phyloP scores from a whole-genome alignment of 371 early-diverging fungal genomes.

The Coemansia sp. region DNA sequence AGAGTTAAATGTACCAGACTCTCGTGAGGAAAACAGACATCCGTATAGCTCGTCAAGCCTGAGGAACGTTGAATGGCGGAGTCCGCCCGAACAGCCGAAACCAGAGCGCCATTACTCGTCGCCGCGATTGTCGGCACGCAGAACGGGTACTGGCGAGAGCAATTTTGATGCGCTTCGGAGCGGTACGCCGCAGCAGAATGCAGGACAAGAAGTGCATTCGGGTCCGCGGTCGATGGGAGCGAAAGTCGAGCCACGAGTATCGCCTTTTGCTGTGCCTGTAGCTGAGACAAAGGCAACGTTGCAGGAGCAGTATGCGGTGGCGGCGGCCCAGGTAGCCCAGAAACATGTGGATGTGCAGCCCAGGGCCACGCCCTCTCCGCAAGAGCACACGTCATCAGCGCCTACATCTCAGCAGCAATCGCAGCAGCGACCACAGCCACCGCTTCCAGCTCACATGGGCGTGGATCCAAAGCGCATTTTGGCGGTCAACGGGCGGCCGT shows the following conservation, averaged over 20 bases:
- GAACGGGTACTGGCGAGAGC: conserved; percentile 5
- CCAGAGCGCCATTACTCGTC: conserved; percentile 14
- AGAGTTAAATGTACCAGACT: not conserved
- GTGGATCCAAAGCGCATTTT: conserved; percentile 41
- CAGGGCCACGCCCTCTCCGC: conserved; percentile 5
- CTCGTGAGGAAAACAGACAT: not conserved
- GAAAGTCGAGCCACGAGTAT: conserved; percentile 4
- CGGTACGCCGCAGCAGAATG: not conserved
- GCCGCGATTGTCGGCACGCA: conserved; percentile 31
- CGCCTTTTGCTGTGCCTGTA: conserved; percentile 16
- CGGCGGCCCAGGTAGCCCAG: conserved; percentile 9
- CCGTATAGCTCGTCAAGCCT: not conserved
- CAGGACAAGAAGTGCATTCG: not conserved
- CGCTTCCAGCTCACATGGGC: not conserved
- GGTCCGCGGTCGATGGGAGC: not conserved
- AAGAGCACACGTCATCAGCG: not conserved
- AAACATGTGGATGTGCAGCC: not conserved
- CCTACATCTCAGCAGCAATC: conserved; percentile 3
- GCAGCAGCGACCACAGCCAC: conserved; percentile 8
- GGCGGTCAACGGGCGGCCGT: conserved; percentile 60
- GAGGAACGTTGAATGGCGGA: conserved; percentile 5
- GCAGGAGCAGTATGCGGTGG: conserved; percentile 21
- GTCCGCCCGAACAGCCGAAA: not conserved
- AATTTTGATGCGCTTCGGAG: conserved; percentile 7
- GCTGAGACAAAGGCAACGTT: conserved; percentile 14